Percentiles rank a stretch among this genome's conserved stretches.
These are phyloP conservation scores for Tuber microsphaerosporum DNA, from an alignment of 495 filamentous ascomycete species.

Conservation along the genomic window DNA sequence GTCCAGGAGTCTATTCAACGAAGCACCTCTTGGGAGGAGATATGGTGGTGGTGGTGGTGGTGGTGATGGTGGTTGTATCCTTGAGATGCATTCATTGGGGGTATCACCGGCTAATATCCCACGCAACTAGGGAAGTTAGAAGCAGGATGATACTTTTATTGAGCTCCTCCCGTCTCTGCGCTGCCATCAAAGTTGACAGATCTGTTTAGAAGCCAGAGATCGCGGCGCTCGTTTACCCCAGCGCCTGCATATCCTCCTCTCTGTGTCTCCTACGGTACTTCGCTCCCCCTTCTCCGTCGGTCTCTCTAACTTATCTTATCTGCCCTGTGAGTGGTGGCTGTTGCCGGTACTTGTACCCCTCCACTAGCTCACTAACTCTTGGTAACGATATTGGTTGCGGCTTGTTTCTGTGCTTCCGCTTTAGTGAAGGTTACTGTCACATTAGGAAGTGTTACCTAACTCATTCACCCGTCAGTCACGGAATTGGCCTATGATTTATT, in stretches of 20 bases:
- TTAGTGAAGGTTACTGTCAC: background rate
- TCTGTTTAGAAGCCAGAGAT: constrained; percentile 37
- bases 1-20: background rate
- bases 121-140: constrained; percentile 33
- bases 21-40: background rate
- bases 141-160: constrained; percentile 16
- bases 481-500: background rate
- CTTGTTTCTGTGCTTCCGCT: background rate
- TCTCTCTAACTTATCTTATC: background rate
- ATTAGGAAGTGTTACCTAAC: background rate
- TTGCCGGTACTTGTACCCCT: background rate
- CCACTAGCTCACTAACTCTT: background rate
- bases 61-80: background rate
- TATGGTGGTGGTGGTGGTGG: background rate
- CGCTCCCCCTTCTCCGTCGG: background rate
- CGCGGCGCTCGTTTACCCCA: constrained; percentile 28
- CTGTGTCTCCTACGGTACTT: background rate
- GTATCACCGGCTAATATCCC: constrained; percentile 33
- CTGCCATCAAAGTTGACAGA: constrained; percentile 24
- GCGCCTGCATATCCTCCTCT: constrained; percentile 12
- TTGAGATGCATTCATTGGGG: background rate
- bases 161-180: constrained; percentile 14
- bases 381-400: background rate
- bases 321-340: background rate
- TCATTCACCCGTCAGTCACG: background rate